These are phyloP conservation scores for Neolentinus lepideus DNA, from an alignment of 1,284 basidiomycete species.

Conservation along the genomic window DNA sequence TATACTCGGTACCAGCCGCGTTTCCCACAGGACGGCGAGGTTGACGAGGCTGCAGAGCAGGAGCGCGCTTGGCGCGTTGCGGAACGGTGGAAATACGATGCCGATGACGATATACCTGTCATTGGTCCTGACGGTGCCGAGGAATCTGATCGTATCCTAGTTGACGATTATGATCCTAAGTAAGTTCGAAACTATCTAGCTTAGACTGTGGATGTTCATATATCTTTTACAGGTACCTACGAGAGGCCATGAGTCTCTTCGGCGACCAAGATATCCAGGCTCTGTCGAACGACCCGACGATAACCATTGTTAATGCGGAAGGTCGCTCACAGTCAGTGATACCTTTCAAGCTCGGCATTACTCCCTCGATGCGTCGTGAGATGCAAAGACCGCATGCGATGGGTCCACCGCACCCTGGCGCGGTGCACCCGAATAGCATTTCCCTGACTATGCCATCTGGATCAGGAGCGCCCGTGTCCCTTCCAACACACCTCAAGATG, in stretches of 20 bases:
- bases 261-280: slow-evolving; percentile 34
- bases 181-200: slow-evolving; percentile 25
- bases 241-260: slow-evolving; percentile 48
- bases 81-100: slow-evolving; percentile 68
- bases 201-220: neutral
- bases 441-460: slow-evolving; percentile 42
- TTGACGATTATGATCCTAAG: slow-evolving; percentile 65
- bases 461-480: neutral
- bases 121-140: slow-evolving; percentile 55
- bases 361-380: slow-evolving; percentile 10
- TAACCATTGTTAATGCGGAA: slow-evolving; percentile 30
- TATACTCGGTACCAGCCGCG: slow-evolving; percentile 4
- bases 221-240: slow-evolving; percentile 39
- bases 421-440: slow-evolving; percentile 26
- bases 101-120: slow-evolving; percentile 46
- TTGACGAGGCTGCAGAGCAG: slow-evolving; percentile 27
- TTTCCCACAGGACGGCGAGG: slow-evolving; percentile 20
- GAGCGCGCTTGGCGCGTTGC: slow-evolving; percentile 35
- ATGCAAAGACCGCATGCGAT: neutral
- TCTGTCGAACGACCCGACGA: slow-evolving; percentile 36
- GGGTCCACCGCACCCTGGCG: slow-evolving; percentile 1
- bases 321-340: slow-evolving; percentile 28
- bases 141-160: slow-evolving; percentile 57
- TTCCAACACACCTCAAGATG: slow-evolving; percentile 32
- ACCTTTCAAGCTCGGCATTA: slow-evolving; percentile 27